Evolutionary conservation across 345 rosid species (phyloP).

Genomic region (Noccaea caerulescens): DNA sequence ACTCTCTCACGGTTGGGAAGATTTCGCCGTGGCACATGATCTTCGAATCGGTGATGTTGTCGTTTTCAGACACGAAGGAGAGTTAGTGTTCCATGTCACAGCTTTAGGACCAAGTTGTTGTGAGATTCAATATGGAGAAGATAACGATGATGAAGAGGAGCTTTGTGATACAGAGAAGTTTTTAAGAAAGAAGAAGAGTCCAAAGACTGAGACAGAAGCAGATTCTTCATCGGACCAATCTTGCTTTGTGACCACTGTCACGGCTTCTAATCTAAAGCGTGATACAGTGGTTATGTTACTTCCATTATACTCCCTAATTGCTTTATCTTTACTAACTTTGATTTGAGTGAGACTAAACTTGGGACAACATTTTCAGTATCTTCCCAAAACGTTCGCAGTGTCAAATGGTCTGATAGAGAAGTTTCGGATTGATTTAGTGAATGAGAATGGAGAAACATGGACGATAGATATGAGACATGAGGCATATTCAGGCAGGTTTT

Average conservation of each 20-base stretch:
- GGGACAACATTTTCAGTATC: slow-evolving; percentile 16
- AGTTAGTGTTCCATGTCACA: slow-evolving; percentile 31
- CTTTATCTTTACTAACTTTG: neutral
- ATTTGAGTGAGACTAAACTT: neutral
- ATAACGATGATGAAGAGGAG: slow-evolving; percentile 3
- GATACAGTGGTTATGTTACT: slow-evolving; percentile 28
- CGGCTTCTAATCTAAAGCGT: slow-evolving; percentile 14
- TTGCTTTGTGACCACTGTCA: slow-evolving; percentile 12
- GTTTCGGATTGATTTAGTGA: slow-evolving; percentile 9
- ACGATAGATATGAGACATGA: neutral
- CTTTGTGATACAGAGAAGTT: slow-evolving; percentile 20
- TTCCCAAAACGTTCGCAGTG: neutral
- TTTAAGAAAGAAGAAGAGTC: too few species aligned
- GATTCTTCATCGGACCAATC: slow-evolving; percentile 1
- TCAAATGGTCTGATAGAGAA: slow-evolving; percentile 18
- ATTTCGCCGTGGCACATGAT: slow-evolving; percentile 23
- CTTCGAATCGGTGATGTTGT: slow-evolving; percentile 34
- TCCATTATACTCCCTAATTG: slow-evolving; percentile 3
- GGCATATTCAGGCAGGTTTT: neutral
- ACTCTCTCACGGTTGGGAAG: slow-evolving; percentile 34
- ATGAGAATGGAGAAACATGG: slow-evolving; percentile 28
- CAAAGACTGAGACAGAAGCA: too few species aligned
- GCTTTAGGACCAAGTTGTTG: slow-evolving; percentile 38
- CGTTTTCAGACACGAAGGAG: slow-evolving; percentile 36
- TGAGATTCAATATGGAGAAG: slow-evolving; percentile 24